These are phyloP conservation scores for Metarhizium rileyi DNA, from an alignment of 2,329 filamentous ascomycete species.

Conservation along the genomic window DNA sequence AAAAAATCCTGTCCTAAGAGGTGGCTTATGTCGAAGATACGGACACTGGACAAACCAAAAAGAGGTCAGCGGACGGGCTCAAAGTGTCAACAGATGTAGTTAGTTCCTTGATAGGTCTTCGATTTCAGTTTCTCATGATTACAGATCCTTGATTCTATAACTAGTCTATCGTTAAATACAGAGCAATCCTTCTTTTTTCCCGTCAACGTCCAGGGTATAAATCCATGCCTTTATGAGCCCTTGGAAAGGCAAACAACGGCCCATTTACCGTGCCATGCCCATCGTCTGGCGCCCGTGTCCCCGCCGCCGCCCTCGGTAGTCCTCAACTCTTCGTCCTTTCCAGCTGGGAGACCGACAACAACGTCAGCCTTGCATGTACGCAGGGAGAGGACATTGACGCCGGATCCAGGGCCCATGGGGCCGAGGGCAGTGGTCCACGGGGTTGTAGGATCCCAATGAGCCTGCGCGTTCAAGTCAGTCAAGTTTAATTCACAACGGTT, in stretches of 20 bases:
- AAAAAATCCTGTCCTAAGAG: no score
- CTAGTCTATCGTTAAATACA: conserved; percentile 5
- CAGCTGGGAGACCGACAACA: conserved; percentile 75
- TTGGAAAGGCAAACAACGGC: conserved; percentile 61
- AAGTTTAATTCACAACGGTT: background rate
- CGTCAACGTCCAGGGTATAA: background rate
- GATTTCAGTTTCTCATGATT: conserved; percentile 1
- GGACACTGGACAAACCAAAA: background rate
- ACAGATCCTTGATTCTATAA: conserved; percentile 1
- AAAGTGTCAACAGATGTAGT: background rate
- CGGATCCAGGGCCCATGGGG: conserved; percentile 70
- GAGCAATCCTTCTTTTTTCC: background rate
- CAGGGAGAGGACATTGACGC: conserved; percentile 74
- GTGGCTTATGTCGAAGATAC: background rate
- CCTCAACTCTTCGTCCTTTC: conserved; percentile 73
- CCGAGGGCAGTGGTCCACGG: conserved; percentile 79
- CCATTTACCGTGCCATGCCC: conserved; percentile 96
- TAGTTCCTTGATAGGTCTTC: background rate
- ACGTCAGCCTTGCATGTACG: conserved; percentile 96
- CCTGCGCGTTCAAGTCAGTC: conserved; percentile 12
- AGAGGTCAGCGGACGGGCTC: background rate
- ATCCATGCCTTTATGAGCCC: conserved; percentile 15
- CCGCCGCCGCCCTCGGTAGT: conserved; percentile 60
- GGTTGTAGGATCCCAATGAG: conserved; percentile 73
- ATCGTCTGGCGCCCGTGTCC: conserved; percentile 62